Evolutionary conservation across 768 basidiomycete genomes (phyloP).

Genomic region (Botryobasidium botryosum): DNA sequence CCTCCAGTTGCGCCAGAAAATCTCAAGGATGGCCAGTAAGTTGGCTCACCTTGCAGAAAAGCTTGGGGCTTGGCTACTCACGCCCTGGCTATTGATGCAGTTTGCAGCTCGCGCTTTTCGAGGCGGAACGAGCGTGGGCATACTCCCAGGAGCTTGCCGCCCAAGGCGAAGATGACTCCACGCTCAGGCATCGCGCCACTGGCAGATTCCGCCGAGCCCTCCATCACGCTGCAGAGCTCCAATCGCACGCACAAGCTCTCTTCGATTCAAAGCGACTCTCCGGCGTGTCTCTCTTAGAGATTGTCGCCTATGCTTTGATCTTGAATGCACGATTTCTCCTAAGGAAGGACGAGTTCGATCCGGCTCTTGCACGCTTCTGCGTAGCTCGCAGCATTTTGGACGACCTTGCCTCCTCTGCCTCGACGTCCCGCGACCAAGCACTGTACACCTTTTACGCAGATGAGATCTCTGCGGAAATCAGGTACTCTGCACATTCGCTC

Average conservation of each 20-base stretch:
- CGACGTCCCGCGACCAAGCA: slow-evolving; percentile 73
- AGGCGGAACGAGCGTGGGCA: slow-evolving; percentile 85
- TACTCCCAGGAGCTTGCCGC: slow-evolving; percentile 66
- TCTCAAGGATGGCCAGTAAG: slow-evolving; percentile 75
- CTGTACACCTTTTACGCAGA: slow-evolving; percentile 71
- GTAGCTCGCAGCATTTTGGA: slow-evolving; percentile 63
- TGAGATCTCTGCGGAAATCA: slow-evolving; percentile 76
- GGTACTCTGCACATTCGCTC: slow-evolving; percentile 82
- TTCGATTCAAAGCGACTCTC: slow-evolving; percentile 29
- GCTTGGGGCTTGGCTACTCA: slow-evolving; percentile 2
- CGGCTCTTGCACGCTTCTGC: slow-evolving; percentile 49
- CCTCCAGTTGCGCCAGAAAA: slow-evolving; percentile 48
- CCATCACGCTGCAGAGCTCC: slow-evolving; percentile 59
- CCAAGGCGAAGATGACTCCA: slow-evolving; percentile 33
- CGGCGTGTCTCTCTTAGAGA: slow-evolving; percentile 45
- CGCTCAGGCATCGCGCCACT: slow-evolving; percentile 56
- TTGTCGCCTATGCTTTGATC: slow-evolving; percentile 60
- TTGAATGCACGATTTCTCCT: slow-evolving; percentile 72
- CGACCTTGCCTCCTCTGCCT: slow-evolving; percentile 41
- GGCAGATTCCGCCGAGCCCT: slow-evolving; percentile 67
- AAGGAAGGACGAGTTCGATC: slow-evolving; percentile 56
- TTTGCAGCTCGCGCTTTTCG: slow-evolving; percentile 70
- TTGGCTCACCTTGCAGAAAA: slow-evolving; percentile 8
- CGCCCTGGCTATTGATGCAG: slow-evolving; percentile 22
- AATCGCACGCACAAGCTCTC: slow-evolving; percentile 56